Conservation (phyloP, 441 rosid species). For the Populus tomentosa region DNA sequence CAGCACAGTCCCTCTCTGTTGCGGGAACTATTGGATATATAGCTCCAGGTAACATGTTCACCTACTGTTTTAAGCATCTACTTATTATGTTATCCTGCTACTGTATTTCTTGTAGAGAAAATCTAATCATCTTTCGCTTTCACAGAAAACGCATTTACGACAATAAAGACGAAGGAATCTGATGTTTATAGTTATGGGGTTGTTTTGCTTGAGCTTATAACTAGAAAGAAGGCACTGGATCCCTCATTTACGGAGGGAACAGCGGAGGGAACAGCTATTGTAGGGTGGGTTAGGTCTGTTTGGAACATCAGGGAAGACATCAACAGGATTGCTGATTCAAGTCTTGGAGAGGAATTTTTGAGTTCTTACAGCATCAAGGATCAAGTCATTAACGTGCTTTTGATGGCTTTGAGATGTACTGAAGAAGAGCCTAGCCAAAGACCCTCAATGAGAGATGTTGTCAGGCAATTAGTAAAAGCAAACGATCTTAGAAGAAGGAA, state of each 20-base stretch:
- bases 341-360: slow-evolving; percentile 41
- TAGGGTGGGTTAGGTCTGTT: slow-evolving; percentile 42
- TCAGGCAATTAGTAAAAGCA: slow-evolving; percentile 40
- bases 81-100: neutral
- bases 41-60: slow-evolving; percentile 57
- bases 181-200: slow-evolving; percentile 86
- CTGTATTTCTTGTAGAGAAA: neutral
- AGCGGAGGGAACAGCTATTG: slow-evolving; percentile 39
- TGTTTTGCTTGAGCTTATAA: slow-evolving; percentile 66
- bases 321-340: slow-evolving; percentile 37
- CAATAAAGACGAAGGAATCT: slow-evolving; percentile 43
- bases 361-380: slow-evolving; percentile 20
- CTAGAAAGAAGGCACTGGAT: slow-evolving; percentile 59
- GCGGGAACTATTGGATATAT: slow-evolving; percentile 75
- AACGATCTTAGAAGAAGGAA: neutral
- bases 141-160: slow-evolving; percentile 65
- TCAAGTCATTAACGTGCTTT: slow-evolving; percentile 3
- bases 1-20: slow-evolving; percentile 35
- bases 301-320: slow-evolving; percentile 37
- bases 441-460: slow-evolving; percentile 75
- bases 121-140: neutral
- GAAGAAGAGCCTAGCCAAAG: slow-evolving; percentile 20
- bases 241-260: slow-evolving; percentile 21
- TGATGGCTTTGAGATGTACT: slow-evolving; percentile 13
- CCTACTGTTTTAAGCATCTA: neutral